Evolutionary conservation across 2,329 filamentous ascomycete species (phyloP).

Genomic region (Botrytis byssoidea): DNA sequence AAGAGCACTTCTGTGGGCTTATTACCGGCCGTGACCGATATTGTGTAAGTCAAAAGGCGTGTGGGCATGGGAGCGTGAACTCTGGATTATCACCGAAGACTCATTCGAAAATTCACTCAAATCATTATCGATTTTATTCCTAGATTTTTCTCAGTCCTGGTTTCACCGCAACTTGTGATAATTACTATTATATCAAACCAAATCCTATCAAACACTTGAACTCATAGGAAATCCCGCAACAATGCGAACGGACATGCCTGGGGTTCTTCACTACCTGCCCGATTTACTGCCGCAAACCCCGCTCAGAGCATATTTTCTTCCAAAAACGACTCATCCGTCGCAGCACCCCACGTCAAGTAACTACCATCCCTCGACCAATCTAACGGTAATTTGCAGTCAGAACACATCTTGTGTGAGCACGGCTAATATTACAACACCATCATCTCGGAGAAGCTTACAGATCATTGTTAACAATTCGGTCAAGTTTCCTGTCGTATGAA

Average conservation of each 20-base stretch:
- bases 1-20: neutral
- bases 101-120: too few relatives aligned
- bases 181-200: neutral
- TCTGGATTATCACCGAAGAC: neutral
- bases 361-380: neutral
- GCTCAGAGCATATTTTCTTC: neutral
- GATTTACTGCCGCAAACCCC: neutral
- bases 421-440: neutral
- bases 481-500: neutral
- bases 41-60: neutral
- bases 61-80: neutral
- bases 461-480: neutral
- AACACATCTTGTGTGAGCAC: neutral
- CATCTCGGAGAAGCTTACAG: neutral
- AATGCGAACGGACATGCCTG: neutral
- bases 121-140: neutral
- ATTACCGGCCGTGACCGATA: neutral
- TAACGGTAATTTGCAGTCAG: neutral
- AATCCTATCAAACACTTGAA: neutral
- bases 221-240: neutral
- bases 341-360: neutral
- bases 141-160: neutral
- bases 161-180: neutral
- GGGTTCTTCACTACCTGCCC: neutral
- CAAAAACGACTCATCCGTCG: neutral